Evolutionary conservation across 768 basidiomycete species (phyloP).

Genomic region (Podaxis carcinomalis): DNA sequence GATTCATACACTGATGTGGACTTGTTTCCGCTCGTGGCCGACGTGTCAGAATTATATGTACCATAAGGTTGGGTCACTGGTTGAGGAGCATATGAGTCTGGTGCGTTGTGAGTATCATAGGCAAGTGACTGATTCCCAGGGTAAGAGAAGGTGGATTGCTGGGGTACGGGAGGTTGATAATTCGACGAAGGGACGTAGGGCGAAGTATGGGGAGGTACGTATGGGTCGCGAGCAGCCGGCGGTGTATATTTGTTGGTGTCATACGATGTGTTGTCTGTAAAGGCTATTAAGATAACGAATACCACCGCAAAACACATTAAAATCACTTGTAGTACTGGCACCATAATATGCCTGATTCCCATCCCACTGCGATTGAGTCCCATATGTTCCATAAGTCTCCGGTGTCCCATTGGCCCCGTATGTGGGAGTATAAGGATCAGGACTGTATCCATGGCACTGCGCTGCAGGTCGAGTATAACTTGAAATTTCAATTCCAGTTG

Average conservation of each 20-base stretch:
- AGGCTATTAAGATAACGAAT: background rate
- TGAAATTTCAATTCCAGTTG: background rate
- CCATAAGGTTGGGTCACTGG: background rate
- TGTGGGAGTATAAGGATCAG: background rate
- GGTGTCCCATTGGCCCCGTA: background rate
- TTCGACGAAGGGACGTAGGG: conserved; percentile 17
- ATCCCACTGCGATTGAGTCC: background rate
- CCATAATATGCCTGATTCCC: conserved; percentile 1
- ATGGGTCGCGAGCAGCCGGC: conserved; percentile 24
- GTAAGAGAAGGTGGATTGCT: background rate
- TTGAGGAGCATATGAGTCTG: conserved; percentile 16
- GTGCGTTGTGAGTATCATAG: conserved; percentile 10
- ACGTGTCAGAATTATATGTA: conserved; percentile 5
- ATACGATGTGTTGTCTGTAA: background rate
- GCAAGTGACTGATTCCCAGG: background rate
- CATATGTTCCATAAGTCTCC: background rate
- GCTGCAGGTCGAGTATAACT: background rate
- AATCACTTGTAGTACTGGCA: background rate
- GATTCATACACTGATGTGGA: conserved; percentile 1
- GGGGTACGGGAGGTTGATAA: background rate
- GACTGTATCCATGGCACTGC: background rate
- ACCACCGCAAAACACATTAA: background rate
- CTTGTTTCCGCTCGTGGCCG: background rate
- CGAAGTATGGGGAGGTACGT: conserved; percentile 24
- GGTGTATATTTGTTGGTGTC: background rate